A percentile compares a stretch with the other conserved stretches of the same genome.
Conservation (phyloP, 306 rosid genomes). For the Sechiopsis laciniata region DNA sequence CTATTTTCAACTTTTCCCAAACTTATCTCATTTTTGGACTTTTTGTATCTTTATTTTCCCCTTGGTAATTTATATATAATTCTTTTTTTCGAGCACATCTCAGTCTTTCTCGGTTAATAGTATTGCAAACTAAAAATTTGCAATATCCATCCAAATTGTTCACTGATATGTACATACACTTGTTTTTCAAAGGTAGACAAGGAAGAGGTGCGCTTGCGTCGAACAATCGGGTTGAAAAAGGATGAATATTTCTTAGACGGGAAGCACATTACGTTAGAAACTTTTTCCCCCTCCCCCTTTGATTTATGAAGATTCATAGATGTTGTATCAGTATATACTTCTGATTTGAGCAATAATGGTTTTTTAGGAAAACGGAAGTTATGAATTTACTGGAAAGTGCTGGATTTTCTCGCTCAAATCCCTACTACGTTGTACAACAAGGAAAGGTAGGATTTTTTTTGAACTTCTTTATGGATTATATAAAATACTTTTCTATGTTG, state of each 20-base stretch:
- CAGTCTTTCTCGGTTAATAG: background rate
- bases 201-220: conserved; percentile 93
- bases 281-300: background rate
- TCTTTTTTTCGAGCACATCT: background rate
- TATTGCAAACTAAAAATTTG: background rate
- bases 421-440: conserved; percentile 98
- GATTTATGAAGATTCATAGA: background rate
- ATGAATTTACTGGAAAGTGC: conserved; percentile 99
- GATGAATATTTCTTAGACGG: conserved; percentile 94
- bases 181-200: conserved; percentile 69
- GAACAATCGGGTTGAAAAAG: conserved; percentile 79
- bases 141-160: background rate
- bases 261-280: conserved; percentile 87
- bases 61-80: background rate
- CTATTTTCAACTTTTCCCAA: conserved; percentile 6
- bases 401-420: conserved; percentile 98
- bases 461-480: conserved; percentile 26
- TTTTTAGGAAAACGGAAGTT: conserved; percentile 83
- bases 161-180: background rate
- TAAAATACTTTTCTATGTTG: conserved; percentile 23
- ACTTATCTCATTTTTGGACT: background rate
- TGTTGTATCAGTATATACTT: conserved; percentile 10
- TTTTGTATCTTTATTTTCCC: too few species aligned
- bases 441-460: conserved; percentile 62
- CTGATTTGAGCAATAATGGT: conserved; percentile 16